Evolutionary conservation across 257 asterid genomes (phyloP).

Genomic region (Penstemon barbatus): DNA sequence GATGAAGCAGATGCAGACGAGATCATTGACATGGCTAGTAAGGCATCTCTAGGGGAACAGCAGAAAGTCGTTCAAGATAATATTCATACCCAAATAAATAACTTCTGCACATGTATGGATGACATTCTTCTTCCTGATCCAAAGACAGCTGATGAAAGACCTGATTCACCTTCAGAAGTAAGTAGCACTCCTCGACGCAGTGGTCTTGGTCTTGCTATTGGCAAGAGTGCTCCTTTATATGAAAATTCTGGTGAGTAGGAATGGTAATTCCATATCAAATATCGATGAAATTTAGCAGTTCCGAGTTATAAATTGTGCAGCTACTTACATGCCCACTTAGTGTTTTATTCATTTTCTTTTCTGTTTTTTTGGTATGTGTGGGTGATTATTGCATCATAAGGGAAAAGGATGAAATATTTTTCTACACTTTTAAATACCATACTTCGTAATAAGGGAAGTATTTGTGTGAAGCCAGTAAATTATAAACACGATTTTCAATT

Average conservation of each 20-base stretch:
- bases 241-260: slow-evolving; percentile 47
- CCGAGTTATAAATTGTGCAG: slow-evolving; percentile 6
- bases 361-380: background rate
- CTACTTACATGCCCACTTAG: background rate
- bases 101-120: slow-evolving; percentile 65
- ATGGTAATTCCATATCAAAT: slow-evolving; percentile 9
- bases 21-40: slow-evolving; percentile 74
- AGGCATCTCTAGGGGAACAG: slow-evolving; percentile 69
- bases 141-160: slow-evolving; percentile 23
- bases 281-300: background rate
- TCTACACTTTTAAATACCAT: background rate
- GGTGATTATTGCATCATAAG: background rate
- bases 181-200: slow-evolving; percentile 49
- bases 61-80: slow-evolving; percentile 90
- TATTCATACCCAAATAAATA: slow-evolving; percentile 62
- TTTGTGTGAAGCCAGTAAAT: background rate
- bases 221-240: slow-evolving; percentile 38
- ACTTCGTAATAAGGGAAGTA: background rate
- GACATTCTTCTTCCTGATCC: slow-evolving; percentile 62
- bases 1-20: slow-evolving; percentile 80
- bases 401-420: no score
- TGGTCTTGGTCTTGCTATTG: slow-evolving; percentile 81
- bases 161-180: slow-evolving; percentile 38
- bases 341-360: background rate
- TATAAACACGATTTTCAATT: no score